These are phyloP conservation scores for Oryza australiensis DNA, from an alignment of 176 grass and related monocot genomes.

Conservation along the genomic window DNA sequence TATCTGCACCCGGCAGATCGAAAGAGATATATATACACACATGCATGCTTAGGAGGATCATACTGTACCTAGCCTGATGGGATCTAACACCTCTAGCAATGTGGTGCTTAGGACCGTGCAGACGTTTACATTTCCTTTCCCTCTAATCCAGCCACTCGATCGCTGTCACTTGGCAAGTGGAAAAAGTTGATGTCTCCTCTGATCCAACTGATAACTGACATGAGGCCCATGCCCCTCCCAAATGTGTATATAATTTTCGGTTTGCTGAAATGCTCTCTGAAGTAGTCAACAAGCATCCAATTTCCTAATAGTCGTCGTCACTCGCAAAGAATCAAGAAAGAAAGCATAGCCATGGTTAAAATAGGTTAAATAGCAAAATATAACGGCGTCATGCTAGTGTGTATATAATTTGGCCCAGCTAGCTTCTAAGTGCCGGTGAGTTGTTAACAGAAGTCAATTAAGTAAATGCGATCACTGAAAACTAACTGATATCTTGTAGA, in stretches of 20 bases:
- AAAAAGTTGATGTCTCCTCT: conserved; percentile 28
- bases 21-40: conserved; percentile 33
- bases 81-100: conserved; percentile 55
- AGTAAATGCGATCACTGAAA: conserved; percentile 61
- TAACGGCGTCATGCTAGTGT: neutral
- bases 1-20: conserved; percentile 31
- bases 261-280: neutral
- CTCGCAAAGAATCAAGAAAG: neutral
- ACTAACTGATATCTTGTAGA: conserved; percentile 61
- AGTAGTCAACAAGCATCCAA: neutral
- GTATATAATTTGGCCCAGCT: neutral
- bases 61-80: conserved; percentile 62
- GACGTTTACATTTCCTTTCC: conserved; percentile 40
- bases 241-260: neutral
- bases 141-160: conserved; percentile 10
- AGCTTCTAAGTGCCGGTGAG: conserved; percentile 20
- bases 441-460: conserved; percentile 42
- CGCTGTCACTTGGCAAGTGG: conserved; percentile 22
- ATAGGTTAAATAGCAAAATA: neutral
- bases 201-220: conserved; percentile 9
- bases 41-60: conserved; percentile 58
- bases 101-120: conserved; percentile 25
- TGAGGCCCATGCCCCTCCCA: neutral
- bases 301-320: neutral
- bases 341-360: neutral